Evolutionary conservation across 345 rosid genomes (phyloP).

Genomic region (Psidium friedrichsthalianum): DNA sequence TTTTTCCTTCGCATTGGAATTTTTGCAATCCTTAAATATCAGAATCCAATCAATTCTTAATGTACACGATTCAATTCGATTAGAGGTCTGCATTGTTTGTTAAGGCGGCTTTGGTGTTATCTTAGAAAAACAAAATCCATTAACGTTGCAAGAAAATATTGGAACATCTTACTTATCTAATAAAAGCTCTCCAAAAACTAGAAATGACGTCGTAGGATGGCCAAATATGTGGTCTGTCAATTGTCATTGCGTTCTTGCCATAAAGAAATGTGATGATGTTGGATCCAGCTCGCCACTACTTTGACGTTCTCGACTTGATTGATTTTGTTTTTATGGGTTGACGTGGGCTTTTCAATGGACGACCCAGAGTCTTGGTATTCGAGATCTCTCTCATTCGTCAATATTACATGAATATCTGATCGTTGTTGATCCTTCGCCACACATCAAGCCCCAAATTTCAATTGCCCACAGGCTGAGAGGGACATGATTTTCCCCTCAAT

Average conservation of each 20-base stretch:
- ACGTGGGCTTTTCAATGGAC: not conserved
- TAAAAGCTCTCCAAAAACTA: not conserved
- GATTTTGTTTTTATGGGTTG: not conserved
- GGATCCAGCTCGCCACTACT: not conserved
- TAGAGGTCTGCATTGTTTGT: no score
- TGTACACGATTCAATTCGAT: no score
- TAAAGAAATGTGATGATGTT: not conserved
- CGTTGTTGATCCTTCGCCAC: not conserved
- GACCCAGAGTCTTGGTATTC: not conserved
- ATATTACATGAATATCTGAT: not conserved
- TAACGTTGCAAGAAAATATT: no score
- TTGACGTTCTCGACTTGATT: not conserved
- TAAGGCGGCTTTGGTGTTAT: no score
- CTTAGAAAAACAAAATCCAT: no score
- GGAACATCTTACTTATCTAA: not conserved
- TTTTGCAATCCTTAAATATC: no score
- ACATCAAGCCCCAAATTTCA: not conserved
- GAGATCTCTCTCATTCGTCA: not conserved
- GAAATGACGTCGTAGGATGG: not conserved
- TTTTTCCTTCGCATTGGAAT: no score
- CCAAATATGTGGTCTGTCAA: not conserved
- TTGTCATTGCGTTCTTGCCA: not conserved
- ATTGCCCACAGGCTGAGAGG: not conserved
- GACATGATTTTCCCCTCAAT: not conserved
- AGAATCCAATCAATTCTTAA: no score